Base-by-base conservation (phyloP, 768 basidiomycete genomes). In the Mycena albidolilacea region DNA sequence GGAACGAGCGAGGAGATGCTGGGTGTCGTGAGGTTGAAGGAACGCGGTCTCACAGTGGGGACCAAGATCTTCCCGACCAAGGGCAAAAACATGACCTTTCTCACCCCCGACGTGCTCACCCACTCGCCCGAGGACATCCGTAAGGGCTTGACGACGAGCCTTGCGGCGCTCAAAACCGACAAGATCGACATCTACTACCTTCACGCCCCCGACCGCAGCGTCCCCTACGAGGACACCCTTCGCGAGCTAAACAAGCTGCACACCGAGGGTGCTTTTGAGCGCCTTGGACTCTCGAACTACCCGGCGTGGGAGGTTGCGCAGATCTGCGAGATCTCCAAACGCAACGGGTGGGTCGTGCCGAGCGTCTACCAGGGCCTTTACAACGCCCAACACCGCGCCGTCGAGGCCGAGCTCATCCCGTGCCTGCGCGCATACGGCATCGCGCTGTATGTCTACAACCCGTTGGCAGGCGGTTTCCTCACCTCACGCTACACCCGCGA, bases 241-340 rank as follows among this genome's bases (percentile, higher is more conserved):
- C 77, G 80, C 3, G 84, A 83, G 54, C 71, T 86, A 7, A 80
- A 88, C 63, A 80, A 82, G 61, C 75, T 88, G 39, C 82, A 86
- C 71, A 79, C 82, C 43, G 79, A 85, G 52, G 88, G 87, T 1
- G 78, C 78, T 48, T 87, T 87, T 63, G 82, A 87, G 73, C 82
- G 82, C 14, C 84, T 89, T 67, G 87, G 88, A 6, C 75, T 89
- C 64, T 87, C 86, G 59, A 89, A 89, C 78, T 89, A 78, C 54
- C 77, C 83, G 0, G 78, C 86, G 0, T 89, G 85, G 83, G 87
- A 88, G 77, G 75, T 73, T 23, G 59, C 61, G 21, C 60, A 68
- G 46, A 50, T 50, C 35, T 61, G 37, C 35, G 58, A 61, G 0
- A 86, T 88, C 39, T 88, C 86, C 78, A 84, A 80, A 58, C 80